Evolutionary conservation across 768 basidiomycete species (phyloP).

Genomic region (Galerina sulciceps): DNA sequence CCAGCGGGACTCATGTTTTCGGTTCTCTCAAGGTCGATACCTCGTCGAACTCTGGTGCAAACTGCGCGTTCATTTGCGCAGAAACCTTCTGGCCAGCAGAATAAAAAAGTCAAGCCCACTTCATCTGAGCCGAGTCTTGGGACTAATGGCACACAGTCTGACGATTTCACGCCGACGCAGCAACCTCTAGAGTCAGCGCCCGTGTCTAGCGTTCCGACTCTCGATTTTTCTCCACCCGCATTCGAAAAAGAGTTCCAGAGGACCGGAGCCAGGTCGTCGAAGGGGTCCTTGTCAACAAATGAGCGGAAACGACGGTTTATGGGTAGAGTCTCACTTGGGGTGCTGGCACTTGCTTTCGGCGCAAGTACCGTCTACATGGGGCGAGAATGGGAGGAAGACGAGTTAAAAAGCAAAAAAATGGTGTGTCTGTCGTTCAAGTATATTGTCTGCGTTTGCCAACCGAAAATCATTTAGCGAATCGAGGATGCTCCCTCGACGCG

Average conservation of each 20-base stretch:
- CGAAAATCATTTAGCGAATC: slow-evolving; percentile 42
- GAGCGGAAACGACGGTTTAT: slow-evolving; percentile 70
- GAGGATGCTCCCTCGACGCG: slow-evolving; percentile 65
- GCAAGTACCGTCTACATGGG: slow-evolving; percentile 67
- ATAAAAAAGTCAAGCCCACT: slow-evolving; percentile 22
- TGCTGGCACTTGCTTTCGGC: slow-evolving; percentile 62
- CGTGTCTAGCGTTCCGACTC: slow-evolving; percentile 42
- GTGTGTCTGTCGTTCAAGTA: slow-evolving; percentile 40
- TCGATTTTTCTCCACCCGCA: slow-evolving; percentile 69
- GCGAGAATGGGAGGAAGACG: slow-evolving; percentile 76
- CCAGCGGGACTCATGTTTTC: slow-evolving; percentile 27
- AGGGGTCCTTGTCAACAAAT: slow-evolving; percentile 76
- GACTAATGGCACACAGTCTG: slow-evolving; percentile 21
- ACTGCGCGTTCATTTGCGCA: slow-evolving; percentile 40
- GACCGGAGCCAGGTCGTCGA: slow-evolving; percentile 80
- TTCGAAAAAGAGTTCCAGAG: slow-evolving; percentile 47
- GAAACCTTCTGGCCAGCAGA: slow-evolving; percentile 10
- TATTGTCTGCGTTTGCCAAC: not conserved
- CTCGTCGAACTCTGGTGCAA: slow-evolving; percentile 34
- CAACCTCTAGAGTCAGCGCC: slow-evolving; percentile 1
- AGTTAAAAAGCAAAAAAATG: slow-evolving; percentile 65
- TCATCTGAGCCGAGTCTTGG: slow-evolving; percentile 22
- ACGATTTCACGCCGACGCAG: slow-evolving; percentile 10
- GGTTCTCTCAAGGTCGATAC: slow-evolving; percentile 37
- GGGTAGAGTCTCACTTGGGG: slow-evolving; percentile 55